These are phyloP conservation scores for Leishmania tropica DNA, from an alignment of 208 protist species.

Conservation along the genomic window DNA sequence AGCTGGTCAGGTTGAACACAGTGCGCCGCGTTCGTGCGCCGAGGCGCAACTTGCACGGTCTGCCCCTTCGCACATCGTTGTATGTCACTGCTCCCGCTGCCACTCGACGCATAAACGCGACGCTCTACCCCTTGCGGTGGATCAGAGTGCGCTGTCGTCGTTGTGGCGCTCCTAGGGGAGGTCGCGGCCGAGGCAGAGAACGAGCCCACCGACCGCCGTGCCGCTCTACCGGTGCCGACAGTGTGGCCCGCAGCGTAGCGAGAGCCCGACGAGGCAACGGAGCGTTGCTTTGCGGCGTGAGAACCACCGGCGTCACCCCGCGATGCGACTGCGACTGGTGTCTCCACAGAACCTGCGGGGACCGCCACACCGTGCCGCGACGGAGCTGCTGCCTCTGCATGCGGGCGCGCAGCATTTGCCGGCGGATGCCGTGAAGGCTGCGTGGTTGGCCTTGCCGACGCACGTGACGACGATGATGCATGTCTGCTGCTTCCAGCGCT, in stretches of 20 bases:
- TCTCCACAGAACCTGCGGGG: conserved; percentile 2
- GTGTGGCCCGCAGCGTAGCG: background rate
- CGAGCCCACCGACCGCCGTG: background rate
- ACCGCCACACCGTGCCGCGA: background rate
- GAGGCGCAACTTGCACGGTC: background rate
- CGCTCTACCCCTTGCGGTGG: background rate
- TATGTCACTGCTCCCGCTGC: background rate
- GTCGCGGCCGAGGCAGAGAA: background rate
- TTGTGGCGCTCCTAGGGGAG: background rate
- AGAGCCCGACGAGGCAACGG: conserved; percentile 2
- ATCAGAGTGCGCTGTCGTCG: background rate
- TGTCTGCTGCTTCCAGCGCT: conserved; percentile 9
- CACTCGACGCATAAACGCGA: conserved; percentile 3
- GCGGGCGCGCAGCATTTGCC: background rate
- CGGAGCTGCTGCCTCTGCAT: background rate
- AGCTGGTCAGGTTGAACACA: background rate
- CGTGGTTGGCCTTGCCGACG: background rate
- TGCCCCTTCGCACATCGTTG: background rate
- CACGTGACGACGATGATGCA: background rate
- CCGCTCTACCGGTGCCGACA: background rate
- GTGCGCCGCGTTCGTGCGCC: background rate
- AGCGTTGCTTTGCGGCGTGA: background rate
- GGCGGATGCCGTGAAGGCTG: background rate
- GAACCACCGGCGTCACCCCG: background rate
- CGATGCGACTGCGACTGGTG: background rate